Percentiles rank a stretch among this genome's conserved stretches.
phyloP scores from a whole-genome alignment of 345 rosid species.

The Moricandia moricandioides region DNA sequence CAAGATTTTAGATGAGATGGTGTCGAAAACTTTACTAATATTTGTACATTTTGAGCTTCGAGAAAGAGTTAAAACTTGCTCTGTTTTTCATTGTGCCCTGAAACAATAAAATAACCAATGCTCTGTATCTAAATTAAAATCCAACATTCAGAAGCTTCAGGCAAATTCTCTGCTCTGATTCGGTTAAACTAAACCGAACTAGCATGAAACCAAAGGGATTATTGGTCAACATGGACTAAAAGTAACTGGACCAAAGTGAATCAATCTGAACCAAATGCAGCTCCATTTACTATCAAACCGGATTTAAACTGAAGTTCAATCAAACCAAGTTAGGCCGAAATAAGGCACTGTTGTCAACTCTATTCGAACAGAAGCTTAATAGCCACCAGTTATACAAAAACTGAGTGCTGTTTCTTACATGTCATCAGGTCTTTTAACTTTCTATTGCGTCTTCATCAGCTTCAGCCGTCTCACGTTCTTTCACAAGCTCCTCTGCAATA shows the following conservation, averaged over 20 bases:
- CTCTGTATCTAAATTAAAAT: constrained; percentile 9
- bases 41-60: constrained; percentile 34
- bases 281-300: not conserved
- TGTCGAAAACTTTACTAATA: constrained; percentile 30
- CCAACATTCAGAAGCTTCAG: constrained; percentile 18
- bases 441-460: constrained; percentile 37
- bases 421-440: constrained; percentile 26
- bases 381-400: no score
- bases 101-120: constrained; percentile 20
- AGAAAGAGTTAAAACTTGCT: not conserved
- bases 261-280: not conserved
- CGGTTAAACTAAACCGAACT: not conserved
- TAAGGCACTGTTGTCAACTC: no score
- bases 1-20: constrained; percentile 28
- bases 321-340: not conserved
- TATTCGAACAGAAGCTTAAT: not conserved
- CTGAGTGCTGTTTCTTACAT: not conserved
- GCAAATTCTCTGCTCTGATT: not conserved
- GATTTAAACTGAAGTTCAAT: not conserved
- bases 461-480: constrained; percentile 53
- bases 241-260: not conserved
- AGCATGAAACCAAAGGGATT: not conserved
- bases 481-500: constrained; percentile 66
- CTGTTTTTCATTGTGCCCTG: constrained; percentile 11
- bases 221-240: no score